These are phyloP conservation scores for Penicillium sp. DNA, from an alignment of 2,329 filamentous ascomycete genomes.

Conservation along the genomic window DNA sequence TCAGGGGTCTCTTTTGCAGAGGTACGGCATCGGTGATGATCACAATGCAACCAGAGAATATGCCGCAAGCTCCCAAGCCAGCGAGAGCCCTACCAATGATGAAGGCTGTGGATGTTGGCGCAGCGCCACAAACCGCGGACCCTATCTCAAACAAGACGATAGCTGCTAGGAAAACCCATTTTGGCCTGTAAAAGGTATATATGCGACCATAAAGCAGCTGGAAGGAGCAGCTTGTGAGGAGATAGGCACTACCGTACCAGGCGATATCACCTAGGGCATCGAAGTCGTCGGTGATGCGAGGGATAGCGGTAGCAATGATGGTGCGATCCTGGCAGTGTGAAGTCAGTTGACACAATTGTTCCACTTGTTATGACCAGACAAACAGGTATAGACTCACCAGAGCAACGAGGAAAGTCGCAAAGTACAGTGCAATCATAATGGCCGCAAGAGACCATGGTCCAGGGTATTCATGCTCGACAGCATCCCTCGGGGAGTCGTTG, in stretches of 20 bases:
- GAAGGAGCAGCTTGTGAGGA: slow-evolving; percentile 36
- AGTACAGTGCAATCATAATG: slow-evolving; percentile 17
- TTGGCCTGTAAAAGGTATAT: slow-evolving; percentile 45
- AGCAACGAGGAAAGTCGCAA: slow-evolving; percentile 26
- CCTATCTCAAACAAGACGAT: slow-evolving; percentile 45
- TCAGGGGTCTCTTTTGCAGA: slow-evolving; percentile 22
- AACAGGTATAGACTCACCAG: slow-evolving; percentile 17
- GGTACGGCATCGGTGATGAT: slow-evolving; percentile 24
- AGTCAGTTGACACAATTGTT: not conserved
- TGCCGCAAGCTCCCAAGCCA: slow-evolving; percentile 26
- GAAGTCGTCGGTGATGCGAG: slow-evolving; percentile 30
- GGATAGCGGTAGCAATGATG: slow-evolving; percentile 23
- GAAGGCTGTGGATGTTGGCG: slow-evolving; percentile 26
- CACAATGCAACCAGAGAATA: slow-evolving; percentile 22
- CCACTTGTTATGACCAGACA: not conserved
- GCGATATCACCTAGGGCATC: slow-evolving; percentile 34
- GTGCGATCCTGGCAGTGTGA: slow-evolving; percentile 10
- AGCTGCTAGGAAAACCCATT: slow-evolving; percentile 39
- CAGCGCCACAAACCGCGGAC: slow-evolving; percentile 39
- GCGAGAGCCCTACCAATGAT: slow-evolving; percentile 33
- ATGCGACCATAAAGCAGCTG: slow-evolving; percentile 39
- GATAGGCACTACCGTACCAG: slow-evolving; percentile 38
- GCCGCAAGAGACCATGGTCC: slow-evolving; percentile 4
- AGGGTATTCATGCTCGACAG: slow-evolving; percentile 10
- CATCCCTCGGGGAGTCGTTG: not conserved